Base-by-base conservation (phyloP, 176 grass and related monocot genomes). In the sorghum (Sorghum bicolor) region DNA sequence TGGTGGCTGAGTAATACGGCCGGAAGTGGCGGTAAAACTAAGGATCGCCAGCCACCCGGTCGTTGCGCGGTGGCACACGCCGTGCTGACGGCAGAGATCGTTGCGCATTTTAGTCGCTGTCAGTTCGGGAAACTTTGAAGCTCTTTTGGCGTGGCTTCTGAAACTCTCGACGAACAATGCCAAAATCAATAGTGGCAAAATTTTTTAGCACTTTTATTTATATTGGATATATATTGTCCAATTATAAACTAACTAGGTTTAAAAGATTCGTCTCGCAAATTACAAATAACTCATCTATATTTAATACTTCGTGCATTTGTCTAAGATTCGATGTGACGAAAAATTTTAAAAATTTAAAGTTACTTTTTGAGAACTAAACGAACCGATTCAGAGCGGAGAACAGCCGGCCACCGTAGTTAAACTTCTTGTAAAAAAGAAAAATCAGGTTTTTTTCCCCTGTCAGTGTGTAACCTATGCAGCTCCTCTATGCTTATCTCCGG, bases 11-110 rank as follows among this genome's bases (percentile, higher is more conserved):
- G 33, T 64, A 14, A 76, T 63, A 67, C 57, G 67, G 79, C 32
- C 66, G 66, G 67, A 82, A 82, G 36, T 61, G 79, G 66, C 73
- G 65, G 78, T 78, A 24, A 86, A 8, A 39, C 83, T 68, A 37
- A 89, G 33, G 83, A 77, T 43, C 10, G 16, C 73, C 73, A 60
- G 32, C 74, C 74, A 55, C 28, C 71, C 20, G 12, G 20, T 14
- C 62, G 77, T 63, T 70, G 39, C 63, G 13, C 20, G 6, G 67
- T 26, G 79, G 57, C 79, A 28, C 45, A 16, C 65, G 32, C 16
- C 10, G 47, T 7, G 15, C 57, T 64, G 10, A 32, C 10, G 29
- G 32, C 47, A 0, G 45, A 25, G 30, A 28, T 70, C 79, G 32
- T 39, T 29, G 17, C 20, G 43, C 17, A 8, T 9, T 79, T 79